Conservation (phyloP, 495 filamentous ascomycete genomes). For the Diplogelasinospora grovesii region DNA sequence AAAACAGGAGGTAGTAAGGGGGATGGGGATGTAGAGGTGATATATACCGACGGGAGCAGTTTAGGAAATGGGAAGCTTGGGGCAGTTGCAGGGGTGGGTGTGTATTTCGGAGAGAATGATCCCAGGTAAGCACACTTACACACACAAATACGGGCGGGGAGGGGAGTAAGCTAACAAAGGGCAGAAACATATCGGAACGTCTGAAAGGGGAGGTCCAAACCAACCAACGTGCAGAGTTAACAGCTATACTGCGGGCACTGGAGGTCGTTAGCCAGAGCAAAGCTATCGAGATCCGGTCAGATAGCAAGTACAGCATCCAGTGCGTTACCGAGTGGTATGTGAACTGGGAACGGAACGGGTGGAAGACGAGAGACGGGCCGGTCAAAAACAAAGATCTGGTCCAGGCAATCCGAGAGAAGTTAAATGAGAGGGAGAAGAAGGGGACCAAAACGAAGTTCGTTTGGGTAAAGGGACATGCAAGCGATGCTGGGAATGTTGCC, state of each 20-base stretch:
- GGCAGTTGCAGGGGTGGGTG: constrained; percentile 77
- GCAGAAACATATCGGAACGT: constrained; percentile 71
- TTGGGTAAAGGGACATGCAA: constrained; percentile 82
- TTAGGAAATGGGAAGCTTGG: constrained; percentile 66
- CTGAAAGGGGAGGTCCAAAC: constrained; percentile 71
- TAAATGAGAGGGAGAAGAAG: constrained; percentile 59
- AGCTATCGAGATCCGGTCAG: constrained; percentile 65
- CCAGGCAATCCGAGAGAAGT: constrained; percentile 59
- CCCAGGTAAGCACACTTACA: constrained; percentile 52
- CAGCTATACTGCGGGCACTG: constrained; percentile 76
- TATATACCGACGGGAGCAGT: constrained; percentile 88
- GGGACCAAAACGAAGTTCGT: constrained; percentile 62
- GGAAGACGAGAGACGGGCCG: constrained; percentile 59
- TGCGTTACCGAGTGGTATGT: constrained; percentile 82
- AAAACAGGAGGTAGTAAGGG: constrained; percentile 31
- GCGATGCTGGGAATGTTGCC: constrained; percentile 63
- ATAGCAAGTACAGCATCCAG: constrained; percentile 82
- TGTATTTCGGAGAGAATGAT: constrained; percentile 75
- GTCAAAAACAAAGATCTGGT: constrained; percentile 87
- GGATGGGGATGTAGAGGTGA: constrained; percentile 49
- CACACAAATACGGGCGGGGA: not conserved
- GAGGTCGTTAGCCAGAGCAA: constrained; percentile 52
- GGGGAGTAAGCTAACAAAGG: not conserved
- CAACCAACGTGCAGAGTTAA: constrained; percentile 91
- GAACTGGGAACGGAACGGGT: constrained; percentile 73